These are phyloP conservation scores for Phytophthora rubi DNA, from an alignment of 352 stramenopile genomes.

Conservation along the genomic window DNA sequence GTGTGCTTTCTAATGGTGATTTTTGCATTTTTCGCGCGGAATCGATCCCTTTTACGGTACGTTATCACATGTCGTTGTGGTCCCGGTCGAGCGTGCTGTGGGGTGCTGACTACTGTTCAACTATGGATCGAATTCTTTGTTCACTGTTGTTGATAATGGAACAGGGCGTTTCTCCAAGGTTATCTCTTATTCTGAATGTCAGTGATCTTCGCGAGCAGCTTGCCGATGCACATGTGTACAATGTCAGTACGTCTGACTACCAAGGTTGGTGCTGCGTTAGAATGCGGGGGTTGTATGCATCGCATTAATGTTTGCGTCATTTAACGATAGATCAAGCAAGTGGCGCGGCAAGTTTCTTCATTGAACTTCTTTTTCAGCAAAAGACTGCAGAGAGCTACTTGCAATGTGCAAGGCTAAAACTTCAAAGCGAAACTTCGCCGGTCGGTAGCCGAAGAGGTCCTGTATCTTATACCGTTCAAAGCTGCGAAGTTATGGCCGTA, in stretches of 20 bases:
- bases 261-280: constrained; percentile 50
- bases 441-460: constrained; percentile 27
- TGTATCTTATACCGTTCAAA: constrained; percentile 57
- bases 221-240: constrained; percentile 56
- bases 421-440: constrained; percentile 51
- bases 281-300: background rate
- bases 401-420: constrained; percentile 61
- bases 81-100: background rate
- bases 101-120: background rate
- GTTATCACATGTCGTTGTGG: constrained; percentile 4
- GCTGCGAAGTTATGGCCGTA: constrained; percentile 56
- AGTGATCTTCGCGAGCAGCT: constrained; percentile 57
- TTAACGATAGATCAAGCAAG: constrained; percentile 59
- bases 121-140: background rate
- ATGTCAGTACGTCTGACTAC: constrained; percentile 65
- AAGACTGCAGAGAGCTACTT: constrained; percentile 50
- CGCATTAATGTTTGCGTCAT: constrained; percentile 2
- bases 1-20: constrained; percentile 71
- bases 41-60: constrained; percentile 75
- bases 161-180: constrained; percentile 63
- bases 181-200: constrained; percentile 65
- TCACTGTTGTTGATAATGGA: constrained; percentile 2
- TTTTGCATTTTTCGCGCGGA: constrained; percentile 75
- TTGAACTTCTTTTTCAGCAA: constrained; percentile 73
- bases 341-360: constrained; percentile 48